phyloP scores from a whole-genome alignment of 306 rosid species.

The Medicago ruthenica region DNA sequence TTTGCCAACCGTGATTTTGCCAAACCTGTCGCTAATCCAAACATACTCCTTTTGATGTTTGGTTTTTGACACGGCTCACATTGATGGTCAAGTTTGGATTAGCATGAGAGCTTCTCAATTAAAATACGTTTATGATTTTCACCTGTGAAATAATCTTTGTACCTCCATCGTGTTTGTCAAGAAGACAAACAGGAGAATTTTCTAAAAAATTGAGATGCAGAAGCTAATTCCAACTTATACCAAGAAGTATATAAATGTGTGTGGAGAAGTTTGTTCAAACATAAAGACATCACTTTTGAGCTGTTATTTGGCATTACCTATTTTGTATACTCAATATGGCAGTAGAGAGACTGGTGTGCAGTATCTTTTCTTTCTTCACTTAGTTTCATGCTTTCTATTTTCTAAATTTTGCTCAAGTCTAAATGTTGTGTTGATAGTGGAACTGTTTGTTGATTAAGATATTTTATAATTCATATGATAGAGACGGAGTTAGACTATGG shows the following conservation, averaged over 20 bases:
- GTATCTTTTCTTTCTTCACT: neutral
- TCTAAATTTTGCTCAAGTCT: neutral
- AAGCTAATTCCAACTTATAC: neutral
- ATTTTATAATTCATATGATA: neutral
- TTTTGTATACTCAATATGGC: neutral
- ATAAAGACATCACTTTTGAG: neutral
- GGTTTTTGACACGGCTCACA: neutral
- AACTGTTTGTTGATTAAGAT: neutral
- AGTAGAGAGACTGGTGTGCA: neutral
- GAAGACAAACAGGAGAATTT: neutral
- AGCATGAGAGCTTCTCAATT: neutral
- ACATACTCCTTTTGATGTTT: neutral
- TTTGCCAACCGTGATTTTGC: neutral
- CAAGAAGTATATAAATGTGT: neutral
- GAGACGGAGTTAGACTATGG: neutral
- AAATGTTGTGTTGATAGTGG: neutral
- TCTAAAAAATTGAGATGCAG: neutral
- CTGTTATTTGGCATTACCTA: slow-evolving; percentile 1
- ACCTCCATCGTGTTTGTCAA: neutral
- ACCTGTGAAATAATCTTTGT: neutral
- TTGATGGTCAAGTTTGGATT: neutral
- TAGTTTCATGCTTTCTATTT: neutral
- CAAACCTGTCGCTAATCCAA: neutral
- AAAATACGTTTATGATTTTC: neutral
- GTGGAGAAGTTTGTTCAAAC: neutral